phyloP scores from a whole-genome alignment of 495 filamentous ascomycete genomes.

The Xylaria cubensis region DNA sequence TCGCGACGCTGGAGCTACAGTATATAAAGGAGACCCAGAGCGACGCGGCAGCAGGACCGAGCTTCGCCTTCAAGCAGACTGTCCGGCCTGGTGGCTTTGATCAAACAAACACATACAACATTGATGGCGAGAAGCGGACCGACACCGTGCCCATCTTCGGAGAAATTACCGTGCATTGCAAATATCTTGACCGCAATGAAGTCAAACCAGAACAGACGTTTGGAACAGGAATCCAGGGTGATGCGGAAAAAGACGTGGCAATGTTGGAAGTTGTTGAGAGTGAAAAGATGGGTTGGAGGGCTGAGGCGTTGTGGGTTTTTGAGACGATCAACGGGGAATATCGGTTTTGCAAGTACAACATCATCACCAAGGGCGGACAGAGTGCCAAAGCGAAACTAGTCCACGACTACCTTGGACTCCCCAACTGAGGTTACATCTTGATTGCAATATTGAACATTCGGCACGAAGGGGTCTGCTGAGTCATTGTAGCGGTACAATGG shows the following conservation, averaged over 20 bases:
- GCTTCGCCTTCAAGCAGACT: not conserved
- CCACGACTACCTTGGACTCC: not conserved
- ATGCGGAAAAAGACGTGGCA: not conserved
- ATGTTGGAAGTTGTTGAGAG: not conserved
- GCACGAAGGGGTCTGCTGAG: too few relatives aligned
- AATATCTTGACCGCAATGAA: not conserved
- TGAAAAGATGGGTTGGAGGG: not conserved
- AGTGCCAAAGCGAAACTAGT: not conserved
- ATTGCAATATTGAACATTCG: too few relatives aligned
- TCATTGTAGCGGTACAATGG: too few relatives aligned
- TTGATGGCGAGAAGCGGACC: not conserved
- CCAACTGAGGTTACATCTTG: too few relatives aligned
- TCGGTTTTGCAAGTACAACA: not conserved
- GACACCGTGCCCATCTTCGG: not conserved
- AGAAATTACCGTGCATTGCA: not conserved
- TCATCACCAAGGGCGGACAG: not conserved
- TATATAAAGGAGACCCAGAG: not conserved
- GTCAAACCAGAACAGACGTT: not conserved
- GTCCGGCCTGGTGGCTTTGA: not conserved
- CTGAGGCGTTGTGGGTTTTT: not conserved
- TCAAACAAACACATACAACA: not conserved
- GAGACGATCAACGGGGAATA: not conserved
- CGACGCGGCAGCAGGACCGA: not conserved
- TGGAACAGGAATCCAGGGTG: not conserved
- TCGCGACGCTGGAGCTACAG: not conserved